Base-by-base conservation (phyloP, 805 yeast species). In the Pichia nakasei region DNA sequence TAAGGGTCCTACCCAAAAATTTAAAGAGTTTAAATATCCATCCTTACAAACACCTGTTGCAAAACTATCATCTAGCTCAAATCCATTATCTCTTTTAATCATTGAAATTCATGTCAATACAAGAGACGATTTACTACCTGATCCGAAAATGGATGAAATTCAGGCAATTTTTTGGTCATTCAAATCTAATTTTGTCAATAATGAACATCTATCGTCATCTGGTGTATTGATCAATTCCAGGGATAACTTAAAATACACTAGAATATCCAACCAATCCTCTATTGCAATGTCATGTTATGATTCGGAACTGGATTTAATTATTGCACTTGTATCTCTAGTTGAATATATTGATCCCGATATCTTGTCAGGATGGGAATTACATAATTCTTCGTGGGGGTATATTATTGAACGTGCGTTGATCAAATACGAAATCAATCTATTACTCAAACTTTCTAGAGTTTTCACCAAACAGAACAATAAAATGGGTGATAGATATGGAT, bases 311-410 rank as follows among this genome's bases (percentile, higher is more conserved):
- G 77, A 71, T 7, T 67, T 85, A 76, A 57, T 88, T 2, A 64
- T 69, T 9, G 70, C 70, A 6, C 63, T 91, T 9, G 63, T 79
- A 0, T 68, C 71, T 1, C 49, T 82, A 15, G 79, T 85, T 0
- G 72, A 78, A 18, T 52, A 66, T 2, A 69, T 78, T 41, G 97
- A 93, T 56, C 97, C 97, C 0, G 98, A 93, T 58, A 76, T 93
- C 26, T 56, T 93, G 6, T 72, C 85, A 0, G 97, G 97, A 0
- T 93, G 74, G 58, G 98, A 93, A 55, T 72, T 86, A 6, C 84
- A 86, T 49, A 65, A 80, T 1, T 54, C 74, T 0, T 85, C 97
- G 0, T 91, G 97, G 97, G 97, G 98, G 0, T 93, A 85, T 54
- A 42, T 89, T 0, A 69, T 85, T 22, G 93, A 85, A 42, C 60